Base-by-base conservation (phyloP, 768 basidiomycete genomes). In the Auriculariales sp. region DNA sequence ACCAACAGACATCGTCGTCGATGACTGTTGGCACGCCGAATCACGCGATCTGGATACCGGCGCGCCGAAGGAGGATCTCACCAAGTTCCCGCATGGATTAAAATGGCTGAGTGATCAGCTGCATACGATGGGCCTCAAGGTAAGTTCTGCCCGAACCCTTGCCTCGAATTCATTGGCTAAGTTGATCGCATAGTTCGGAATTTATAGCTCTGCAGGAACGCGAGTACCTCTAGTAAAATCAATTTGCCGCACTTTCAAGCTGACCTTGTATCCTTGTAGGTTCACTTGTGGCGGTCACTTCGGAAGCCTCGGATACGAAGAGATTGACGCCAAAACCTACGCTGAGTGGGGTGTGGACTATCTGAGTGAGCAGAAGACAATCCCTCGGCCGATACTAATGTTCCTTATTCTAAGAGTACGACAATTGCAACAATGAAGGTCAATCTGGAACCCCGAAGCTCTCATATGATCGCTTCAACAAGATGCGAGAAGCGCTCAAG, bases 351-450 rank as follows among this genome's bases (percentile, higher is more conserved):
- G 61, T 9, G 59, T 65, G 32, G 66, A 67, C 55, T 67, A 65
- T 46, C 55, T 68, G n/a, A 66, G 64, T 66, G 24, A 27, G 54
- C 35, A 25, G 12, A 35, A 17, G 11, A 34, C 33, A 11, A 11
- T 34, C 11, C 33, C 11, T 34, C 12, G 33, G 11, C 17, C 33
- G 28, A 14, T 29, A 15, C 35, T 10, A 28, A 14, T 34, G 30
- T 29, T 19, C 46, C 25, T 49, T 7, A 35, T 17, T 17, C 14
- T 36, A 47, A 56, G 58, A 68, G 53, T 68, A 68, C 49, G 67
- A 68, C 53, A 68, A 68, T 47, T 68, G 67, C 58, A 64, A 56
- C 56, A 68, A 68, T 53, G 63, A 66, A 52, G 67, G 67, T 12
- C 62, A 57, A 12, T 49, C 64, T 2, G 67, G 67, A 9, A 64